Base-by-base conservation (phyloP, 305 asterid genomes). In the Fraxinus velutina region DNA sequence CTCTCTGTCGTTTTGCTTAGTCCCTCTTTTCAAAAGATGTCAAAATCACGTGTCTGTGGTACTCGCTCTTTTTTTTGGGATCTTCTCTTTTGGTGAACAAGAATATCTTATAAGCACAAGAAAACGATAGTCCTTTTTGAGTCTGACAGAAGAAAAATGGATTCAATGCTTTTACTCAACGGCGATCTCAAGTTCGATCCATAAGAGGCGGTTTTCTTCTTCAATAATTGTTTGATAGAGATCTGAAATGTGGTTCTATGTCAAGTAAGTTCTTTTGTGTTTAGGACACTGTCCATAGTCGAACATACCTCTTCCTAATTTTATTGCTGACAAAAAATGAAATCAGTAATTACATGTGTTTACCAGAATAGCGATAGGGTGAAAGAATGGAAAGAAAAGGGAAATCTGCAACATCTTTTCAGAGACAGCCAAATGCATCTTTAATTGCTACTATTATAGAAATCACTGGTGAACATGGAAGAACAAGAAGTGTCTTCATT, bases 401-500 rank as follows among this genome's bases (percentile, higher is more conserved):
- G 66, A 21, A 5, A 17, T 17, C 24, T 5, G 24, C 6, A 55
- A n/a, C 24, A n/a, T 52, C 22, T 55, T 55, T 55, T 55, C 64
- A 55, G 64, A 55, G 10, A 52, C 22, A n/a, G 64, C 64, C 64
- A 55, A 68, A 4, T 68, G 74, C 21, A 68, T 68, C 9, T 68
- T 39, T 68, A 68, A 68, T 27, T 4, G 27, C 74, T 68, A 29
- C 81, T 81, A 24, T 62, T 83, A 76, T 80, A 86, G 79, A 72
- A 84, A 73, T 75, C 83, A 44, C 78, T 83, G 68, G 85, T 42
- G 78, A 86, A 36, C 21, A 84, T 78, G 10, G 88, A 76, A 37
- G 88, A 73, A 21, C 9, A 12, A 68, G 85, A 17, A 9, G 64
- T 78, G 15, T 85, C 92, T 37, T 89, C 97, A 9, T 68, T 82